A percentile compares a stretch with the other conserved stretches of the same genome.
These are phyloP conservation scores for Cercophora scortea DNA, from an alignment of 495 filamentous ascomycete species.

Conservation along the genomic window DNA sequence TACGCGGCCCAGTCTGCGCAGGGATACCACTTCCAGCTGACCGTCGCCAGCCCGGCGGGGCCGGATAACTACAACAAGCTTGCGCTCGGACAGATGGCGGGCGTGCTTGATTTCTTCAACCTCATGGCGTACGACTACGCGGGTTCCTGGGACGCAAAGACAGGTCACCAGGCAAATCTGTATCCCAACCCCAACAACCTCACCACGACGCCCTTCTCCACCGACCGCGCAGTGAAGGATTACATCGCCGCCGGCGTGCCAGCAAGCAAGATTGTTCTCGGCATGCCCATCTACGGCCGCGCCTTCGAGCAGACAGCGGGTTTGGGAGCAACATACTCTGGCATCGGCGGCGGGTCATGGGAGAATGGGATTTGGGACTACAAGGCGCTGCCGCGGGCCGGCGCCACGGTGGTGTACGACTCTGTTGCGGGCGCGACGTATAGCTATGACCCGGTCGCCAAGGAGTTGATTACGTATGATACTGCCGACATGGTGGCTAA, in stretches of 20 bases:
- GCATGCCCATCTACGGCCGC: slow-evolving; percentile 83
- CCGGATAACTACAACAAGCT: slow-evolving; percentile 61
- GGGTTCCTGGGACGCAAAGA: slow-evolving; percentile 55
- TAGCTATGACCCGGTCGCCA: slow-evolving; percentile 52
- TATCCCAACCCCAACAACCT: slow-evolving; percentile 46
- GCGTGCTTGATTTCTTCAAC: slow-evolving; percentile 76
- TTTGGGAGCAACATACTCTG: slow-evolving; percentile 54
- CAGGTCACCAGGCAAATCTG: slow-evolving; percentile 75
- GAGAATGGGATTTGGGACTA: slow-evolving; percentile 81
- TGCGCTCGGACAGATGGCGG: slow-evolving; percentile 56
- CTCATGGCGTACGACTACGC: slow-evolving; percentile 74
- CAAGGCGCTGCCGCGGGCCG: slow-evolving; percentile 51
- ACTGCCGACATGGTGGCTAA: slow-evolving; percentile 47
- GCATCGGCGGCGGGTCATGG: slow-evolving; percentile 60
- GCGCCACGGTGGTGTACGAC: slow-evolving; percentile 42
- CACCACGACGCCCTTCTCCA: slow-evolving; percentile 56
- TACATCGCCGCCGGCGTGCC: slow-evolving; percentile 60
- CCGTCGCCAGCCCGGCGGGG: slow-evolving; percentile 57
- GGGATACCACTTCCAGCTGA: slow-evolving; percentile 61
- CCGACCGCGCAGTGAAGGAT: slow-evolving; percentile 55
- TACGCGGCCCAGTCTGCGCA: slow-evolving; percentile 45
- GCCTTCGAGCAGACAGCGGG: slow-evolving; percentile 66
- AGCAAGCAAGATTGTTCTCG: slow-evolving; percentile 63
- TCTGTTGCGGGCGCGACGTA: slow-evolving; percentile 50
- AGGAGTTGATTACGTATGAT: slow-evolving; percentile 69